phyloP scores from a whole-genome alignment of 106 monocot species.

The Apostasia ramifera region DNA sequence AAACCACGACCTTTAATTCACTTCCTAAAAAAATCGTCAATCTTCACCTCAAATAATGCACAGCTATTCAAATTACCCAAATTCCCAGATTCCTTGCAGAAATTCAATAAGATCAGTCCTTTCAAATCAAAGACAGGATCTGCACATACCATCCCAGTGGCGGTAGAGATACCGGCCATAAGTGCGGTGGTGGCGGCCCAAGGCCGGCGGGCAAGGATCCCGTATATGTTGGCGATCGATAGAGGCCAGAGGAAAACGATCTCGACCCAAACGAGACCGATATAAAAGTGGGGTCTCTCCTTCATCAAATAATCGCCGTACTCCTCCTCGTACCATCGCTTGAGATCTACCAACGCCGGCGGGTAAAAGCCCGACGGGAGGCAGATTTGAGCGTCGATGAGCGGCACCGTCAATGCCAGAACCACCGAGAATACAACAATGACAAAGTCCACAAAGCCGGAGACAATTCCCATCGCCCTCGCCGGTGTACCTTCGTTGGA shows the following conservation, averaged over 20 bases:
- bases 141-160: conserved; percentile 45
- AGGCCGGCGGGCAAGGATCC: conserved; percentile 23
- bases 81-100: too few species aligned
- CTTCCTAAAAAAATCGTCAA: too few species aligned
- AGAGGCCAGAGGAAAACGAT: conserved; percentile 46
- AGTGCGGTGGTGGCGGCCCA: conserved; percentile 44
- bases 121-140: background rate
- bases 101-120: too few species aligned
- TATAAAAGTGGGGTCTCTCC: conserved; percentile 39
- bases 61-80: too few species aligned
- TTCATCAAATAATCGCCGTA: conserved; percentile 55
- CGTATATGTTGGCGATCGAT: conserved; percentile 38
- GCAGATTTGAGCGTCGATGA: conserved; percentile 37
- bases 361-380: conserved; percentile 33
- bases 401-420: conserved; percentile 28
- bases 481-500: too few species aligned
- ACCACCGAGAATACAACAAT: conserved; percentile 36
- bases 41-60: too few species aligned
- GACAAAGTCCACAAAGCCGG: conserved; percentile 15
- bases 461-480: conserved; percentile 22
- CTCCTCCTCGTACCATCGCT: conserved; percentile 30
- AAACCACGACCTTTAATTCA: too few species aligned
- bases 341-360: conserved; percentile 22
- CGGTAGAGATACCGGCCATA: conserved; percentile 28
- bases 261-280: conserved; percentile 46